Conservation (phyloP, 2,329 filamentous ascomycete genomes). For the Penicillium fuscoglaucum region DNA sequence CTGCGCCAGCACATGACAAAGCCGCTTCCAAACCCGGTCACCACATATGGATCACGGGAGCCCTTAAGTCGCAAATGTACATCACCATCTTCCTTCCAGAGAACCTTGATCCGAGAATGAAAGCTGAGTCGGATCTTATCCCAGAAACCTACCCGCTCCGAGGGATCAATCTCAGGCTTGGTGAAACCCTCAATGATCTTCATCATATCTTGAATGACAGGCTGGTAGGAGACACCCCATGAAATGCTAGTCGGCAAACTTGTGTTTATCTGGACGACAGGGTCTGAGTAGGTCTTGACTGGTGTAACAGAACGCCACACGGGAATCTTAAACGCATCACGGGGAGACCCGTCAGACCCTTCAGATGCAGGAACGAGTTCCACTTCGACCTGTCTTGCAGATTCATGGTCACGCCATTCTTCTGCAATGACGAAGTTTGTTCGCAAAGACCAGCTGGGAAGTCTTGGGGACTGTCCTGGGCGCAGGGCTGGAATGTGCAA, state of each 20-base stretch:
- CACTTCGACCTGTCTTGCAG: constrained; percentile 75
- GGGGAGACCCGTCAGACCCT: constrained; percentile 54
- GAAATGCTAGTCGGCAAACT: constrained; percentile 88
- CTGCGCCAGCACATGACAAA: constrained; percentile 99
- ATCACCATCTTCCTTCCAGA: constrained; percentile 95
- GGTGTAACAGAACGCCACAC: constrained; percentile 89
- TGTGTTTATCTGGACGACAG: constrained; percentile 89
- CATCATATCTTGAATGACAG: constrained; percentile 99
- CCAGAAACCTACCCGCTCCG: constrained; percentile 95
- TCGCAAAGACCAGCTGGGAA: constrained; percentile 79
- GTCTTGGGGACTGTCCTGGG: constrained; percentile 71
- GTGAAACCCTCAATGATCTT: constrained; percentile 98
- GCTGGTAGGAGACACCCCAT: constrained; percentile 97
- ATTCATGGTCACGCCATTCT: constrained; percentile 80
- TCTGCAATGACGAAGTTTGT: constrained; percentile 96
- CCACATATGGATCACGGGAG: constrained; percentile 85
- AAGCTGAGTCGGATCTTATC: constrained; percentile 95
- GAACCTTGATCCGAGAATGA: constrained; percentile 83
- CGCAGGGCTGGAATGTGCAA: constrained; percentile 85
- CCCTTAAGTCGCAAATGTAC: constrained; percentile 89
- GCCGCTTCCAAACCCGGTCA: constrained; percentile 89
- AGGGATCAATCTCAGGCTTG: constrained; percentile 90
- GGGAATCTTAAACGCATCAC: constrained; percentile 74
- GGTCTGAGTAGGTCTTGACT: constrained; percentile 94
- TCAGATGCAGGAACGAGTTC: constrained; percentile 75